Conservation (phyloP, 1,139 yeast species). For the Suhomyces yuchorum region DNA sequence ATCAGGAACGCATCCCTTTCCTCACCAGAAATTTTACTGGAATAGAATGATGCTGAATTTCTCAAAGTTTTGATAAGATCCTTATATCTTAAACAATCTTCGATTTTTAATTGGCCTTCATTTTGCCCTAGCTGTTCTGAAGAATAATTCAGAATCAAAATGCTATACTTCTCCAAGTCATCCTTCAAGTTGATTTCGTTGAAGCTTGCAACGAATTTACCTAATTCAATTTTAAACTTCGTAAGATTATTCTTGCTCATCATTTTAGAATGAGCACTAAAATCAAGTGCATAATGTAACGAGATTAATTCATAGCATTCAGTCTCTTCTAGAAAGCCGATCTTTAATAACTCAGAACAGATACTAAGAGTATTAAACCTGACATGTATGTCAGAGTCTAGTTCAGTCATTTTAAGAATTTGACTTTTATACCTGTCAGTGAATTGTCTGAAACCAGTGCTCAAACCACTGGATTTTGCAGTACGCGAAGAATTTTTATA, state of each 20-base stretch:
- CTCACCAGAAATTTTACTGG: not conserved
- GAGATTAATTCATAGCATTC: slow-evolving; percentile 49
- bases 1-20: not conserved
- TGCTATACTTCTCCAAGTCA: slow-evolving; percentile 26
- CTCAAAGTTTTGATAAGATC: slow-evolving; percentile 22
- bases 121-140: slow-evolving; percentile 23
- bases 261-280: slow-evolving; percentile 23
- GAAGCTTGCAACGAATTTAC: slow-evolving; percentile 31
- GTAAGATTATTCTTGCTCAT: slow-evolving; percentile 24
- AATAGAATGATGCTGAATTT: not conserved
- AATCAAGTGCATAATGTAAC: slow-evolving; percentile 38
- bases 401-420: slow-evolving; percentile 56
- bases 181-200: slow-evolving; percentile 21
- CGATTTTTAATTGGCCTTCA: slow-evolving; percentile 12
- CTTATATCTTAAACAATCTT: slow-evolving; percentile 21
- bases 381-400: slow-evolving; percentile 46
- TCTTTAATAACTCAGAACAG: slow-evolving; percentile 54
- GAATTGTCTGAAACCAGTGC: slow-evolving; percentile 63
- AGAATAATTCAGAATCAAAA: slow-evolving; percentile 26
- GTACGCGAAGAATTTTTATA: slow-evolving; percentile 34
- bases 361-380: slow-evolving; percentile 55
- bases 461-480: slow-evolving; percentile 19
- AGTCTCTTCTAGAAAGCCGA: slow-evolving; percentile 64
- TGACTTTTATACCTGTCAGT: slow-evolving; percentile 69
- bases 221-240: slow-evolving; percentile 36